Evolutionary conservation across 441 rosid genomes (phyloP), one percentile per base, ranked within the genome.

Genomic region (Melastoma candidum): DNA sequence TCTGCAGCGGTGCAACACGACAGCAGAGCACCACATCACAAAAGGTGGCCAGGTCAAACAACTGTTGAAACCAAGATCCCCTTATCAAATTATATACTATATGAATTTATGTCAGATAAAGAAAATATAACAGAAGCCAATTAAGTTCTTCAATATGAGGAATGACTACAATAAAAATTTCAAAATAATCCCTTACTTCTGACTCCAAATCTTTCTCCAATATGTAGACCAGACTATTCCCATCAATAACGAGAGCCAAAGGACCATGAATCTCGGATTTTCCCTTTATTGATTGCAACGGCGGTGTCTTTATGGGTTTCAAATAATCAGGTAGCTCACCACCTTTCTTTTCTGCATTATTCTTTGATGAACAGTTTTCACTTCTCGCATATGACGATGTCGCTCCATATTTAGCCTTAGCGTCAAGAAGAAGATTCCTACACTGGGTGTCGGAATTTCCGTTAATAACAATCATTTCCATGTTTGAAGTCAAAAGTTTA

Each of bases 1-100:
- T 82, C 70, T 85, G 95, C 73, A 82, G 65, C 46, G 95, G 95
- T 9, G 95, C 90, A 55, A 85, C 95, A 62, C 95, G 90, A 65
- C 85, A 82, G 68, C 95, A 85, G 24, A 85, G 68, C 56, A 82
- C 95, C 56, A 80, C 84, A 56, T 58, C 74, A 61, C 85, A 83
- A 53, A 74, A 75, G 71, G 74, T 83, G 56, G 90, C 90, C 44
- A 83, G 74, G 62, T 80, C 80, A 49, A 83, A 85, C 60, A 85
- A 84, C 89, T 82, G 86, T 58, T 61, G 59, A 64, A 53, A 55
- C 48, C 63, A 44, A 32, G 41, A 32, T 32, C 41, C 41, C 41
- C 41, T 32, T 32, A 32, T 32, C 41, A 32, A 63, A 64, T 58
- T 10, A 61, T 48, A 32, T 44, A 39, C 46, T 57, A 57, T 41